Percentiles rank a stretch among this genome's conserved stretches.
Evolutionary conservation across 148 eudicot species (phyloP).

Genomic region (Silene conica): DNA sequence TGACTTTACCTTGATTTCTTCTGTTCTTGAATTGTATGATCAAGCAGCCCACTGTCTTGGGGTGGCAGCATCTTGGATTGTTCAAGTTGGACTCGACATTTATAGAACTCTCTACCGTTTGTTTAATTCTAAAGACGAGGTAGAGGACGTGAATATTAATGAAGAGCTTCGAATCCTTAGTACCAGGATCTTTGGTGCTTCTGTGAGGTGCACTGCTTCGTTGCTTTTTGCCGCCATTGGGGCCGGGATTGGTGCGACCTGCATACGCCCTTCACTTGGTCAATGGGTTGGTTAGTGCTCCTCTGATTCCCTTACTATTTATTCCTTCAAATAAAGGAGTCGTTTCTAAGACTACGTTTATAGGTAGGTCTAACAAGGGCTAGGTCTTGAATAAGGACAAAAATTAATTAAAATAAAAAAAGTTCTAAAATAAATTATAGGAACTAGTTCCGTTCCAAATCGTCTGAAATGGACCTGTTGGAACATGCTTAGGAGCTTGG

Average conservation of each 20-base stretch:
- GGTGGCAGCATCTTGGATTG: slow-evolving; percentile 84
- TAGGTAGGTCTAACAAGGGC: no score
- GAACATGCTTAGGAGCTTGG: no score
- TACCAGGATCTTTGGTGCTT: slow-evolving; percentile 46
- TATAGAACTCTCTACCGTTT: slow-evolving; percentile 47
- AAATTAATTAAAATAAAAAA: no score
- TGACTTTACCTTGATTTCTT: slow-evolving; percentile 4
- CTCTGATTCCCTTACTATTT: no score
- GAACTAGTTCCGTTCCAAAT: no score
- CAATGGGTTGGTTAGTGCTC: slow-evolving; percentile 80
- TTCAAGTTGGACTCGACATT: slow-evolving; percentile 75
- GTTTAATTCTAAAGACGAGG: slow-evolving; percentile 37
- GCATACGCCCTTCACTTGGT: slow-evolving; percentile 67
- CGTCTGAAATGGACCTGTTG: no score
- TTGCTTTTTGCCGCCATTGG: slow-evolving; percentile 82
- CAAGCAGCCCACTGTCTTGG: slow-evolving; percentile 76
- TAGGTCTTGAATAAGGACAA: no score
- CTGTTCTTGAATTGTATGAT: slow-evolving; percentile 1
- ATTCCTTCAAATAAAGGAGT: neutral
- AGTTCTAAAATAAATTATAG: no score
- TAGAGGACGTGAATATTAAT: slow-evolving; percentile 37
- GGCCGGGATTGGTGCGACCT: slow-evolving; percentile 73
- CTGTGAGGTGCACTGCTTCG: slow-evolving; percentile 64
- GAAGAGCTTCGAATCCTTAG: slow-evolving; percentile 51
- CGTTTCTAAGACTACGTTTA: no score